Evolutionary conservation across 257 asterid genomes (phyloP).

Genomic region (Dorcoceras hygrometricum): DNA sequence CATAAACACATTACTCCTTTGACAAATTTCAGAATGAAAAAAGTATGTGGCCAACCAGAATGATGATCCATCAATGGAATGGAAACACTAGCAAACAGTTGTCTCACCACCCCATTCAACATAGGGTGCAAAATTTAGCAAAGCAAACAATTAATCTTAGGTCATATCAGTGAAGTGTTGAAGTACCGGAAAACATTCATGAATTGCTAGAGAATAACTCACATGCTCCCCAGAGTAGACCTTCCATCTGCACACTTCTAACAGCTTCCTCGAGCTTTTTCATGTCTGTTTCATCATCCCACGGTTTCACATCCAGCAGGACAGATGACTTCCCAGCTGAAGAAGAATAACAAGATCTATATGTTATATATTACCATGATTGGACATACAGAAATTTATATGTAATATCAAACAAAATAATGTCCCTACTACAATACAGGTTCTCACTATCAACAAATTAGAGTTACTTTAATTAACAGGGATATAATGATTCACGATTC

Average conservation of each 20-base stretch:
- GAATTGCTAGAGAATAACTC: conserved; percentile 19
- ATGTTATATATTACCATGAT: neutral
- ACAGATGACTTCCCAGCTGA: conserved; percentile 70
- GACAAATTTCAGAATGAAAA: neutral
- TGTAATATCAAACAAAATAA: neutral
- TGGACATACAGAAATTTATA: neutral
- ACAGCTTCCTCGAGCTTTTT: conserved; percentile 91
- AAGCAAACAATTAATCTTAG: neutral
- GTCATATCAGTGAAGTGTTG: neutral
- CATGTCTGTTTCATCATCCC: conserved; percentile 99
- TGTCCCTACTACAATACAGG: neutral
- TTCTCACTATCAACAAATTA: neutral
- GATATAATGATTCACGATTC: neutral
- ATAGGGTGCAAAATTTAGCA: neutral
- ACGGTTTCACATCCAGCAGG: conserved; percentile 72
- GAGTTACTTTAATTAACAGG: neutral
- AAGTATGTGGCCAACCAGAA: neutral
- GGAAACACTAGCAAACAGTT: neutral
- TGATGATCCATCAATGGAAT: neutral
- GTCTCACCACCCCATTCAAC: neutral
- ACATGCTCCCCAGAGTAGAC: conserved; percentile 94
- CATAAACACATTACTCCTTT: neutral
- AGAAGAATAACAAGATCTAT: neutral
- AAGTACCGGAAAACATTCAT: neutral
- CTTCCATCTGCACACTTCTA: conserved; percentile 66